phyloP scores from a whole-genome alignment of 1,284 basidiomycete genomes.

The Cutaneotrichosporon cyanovorans region DNA sequence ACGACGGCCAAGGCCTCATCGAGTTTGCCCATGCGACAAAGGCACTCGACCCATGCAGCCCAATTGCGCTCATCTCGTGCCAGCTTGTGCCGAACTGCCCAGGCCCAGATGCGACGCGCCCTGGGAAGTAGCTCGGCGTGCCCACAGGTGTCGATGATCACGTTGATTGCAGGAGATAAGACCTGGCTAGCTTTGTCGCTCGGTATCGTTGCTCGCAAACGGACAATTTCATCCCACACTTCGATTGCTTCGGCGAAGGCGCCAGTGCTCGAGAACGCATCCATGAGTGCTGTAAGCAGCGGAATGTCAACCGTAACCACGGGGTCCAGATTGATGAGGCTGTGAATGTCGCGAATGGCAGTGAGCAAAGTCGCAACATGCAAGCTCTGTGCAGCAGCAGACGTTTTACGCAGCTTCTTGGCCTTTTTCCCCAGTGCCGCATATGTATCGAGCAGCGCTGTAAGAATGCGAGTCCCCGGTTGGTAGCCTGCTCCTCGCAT shows the following conservation, averaged over 20 bases:
- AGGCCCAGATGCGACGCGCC: slow-evolving; percentile 53
- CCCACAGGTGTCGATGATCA: slow-evolving; percentile 77
- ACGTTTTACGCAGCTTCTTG: not conserved
- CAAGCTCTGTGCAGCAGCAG: not conserved
- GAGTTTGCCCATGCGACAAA: slow-evolving; percentile 62
- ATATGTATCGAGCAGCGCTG: slow-evolving; percentile 57
- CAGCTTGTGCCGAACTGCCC: slow-evolving; percentile 53
- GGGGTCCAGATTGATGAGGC: slow-evolving; percentile 68
- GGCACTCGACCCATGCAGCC: slow-evolving; percentile 76
- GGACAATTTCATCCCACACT: slow-evolving; percentile 68
- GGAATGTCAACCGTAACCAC: slow-evolving; percentile 61
- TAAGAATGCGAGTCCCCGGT: slow-evolving; percentile 60
- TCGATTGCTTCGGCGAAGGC: slow-evolving; percentile 63
- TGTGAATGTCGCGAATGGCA: slow-evolving; percentile 62
- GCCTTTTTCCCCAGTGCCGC: slow-evolving; percentile 13
- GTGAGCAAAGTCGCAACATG: slow-evolving; percentile 22
- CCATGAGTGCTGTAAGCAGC: slow-evolving; percentile 30
- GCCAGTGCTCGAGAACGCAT: slow-evolving; percentile 72
- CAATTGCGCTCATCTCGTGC: slow-evolving; percentile 54
- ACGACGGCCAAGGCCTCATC: slow-evolving; percentile 63
- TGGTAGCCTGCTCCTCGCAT: slow-evolving; percentile 63
- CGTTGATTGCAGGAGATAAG: slow-evolving; percentile 63
- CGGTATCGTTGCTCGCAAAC: slow-evolving; percentile 43
- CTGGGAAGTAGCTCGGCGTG: slow-evolving; percentile 52
- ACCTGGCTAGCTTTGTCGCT: slow-evolving; percentile 42